Conservation (phyloP, 768 basidiomycete genomes). For the Mycena vulgaris region DNA sequence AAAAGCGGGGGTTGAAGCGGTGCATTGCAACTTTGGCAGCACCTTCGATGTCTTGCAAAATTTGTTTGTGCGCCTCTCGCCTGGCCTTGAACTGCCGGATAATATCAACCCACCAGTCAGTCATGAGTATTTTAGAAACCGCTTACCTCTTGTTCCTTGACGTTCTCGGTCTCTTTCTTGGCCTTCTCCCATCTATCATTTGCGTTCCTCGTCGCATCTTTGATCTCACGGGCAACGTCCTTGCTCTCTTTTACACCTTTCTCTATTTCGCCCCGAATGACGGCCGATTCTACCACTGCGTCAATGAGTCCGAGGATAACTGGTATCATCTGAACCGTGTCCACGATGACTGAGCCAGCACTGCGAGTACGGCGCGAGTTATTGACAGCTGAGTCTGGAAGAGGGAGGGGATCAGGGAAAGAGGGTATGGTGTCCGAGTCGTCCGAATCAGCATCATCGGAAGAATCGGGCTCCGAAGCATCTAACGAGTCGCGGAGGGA, state of each 20-base stretch:
- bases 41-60: conserved; percentile 66
- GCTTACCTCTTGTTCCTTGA: conserved; percentile 48
- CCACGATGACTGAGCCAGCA: conserved; percentile 48
- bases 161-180: conserved; percentile 52
- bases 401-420: conserved; percentile 75
- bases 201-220: conserved; percentile 69
- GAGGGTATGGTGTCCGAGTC: conserved; percentile 42
- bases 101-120: not conserved
- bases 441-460: conserved; percentile 32
- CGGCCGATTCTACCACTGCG: conserved; percentile 59
- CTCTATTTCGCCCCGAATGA: conserved; percentile 74
- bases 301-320: conserved; percentile 74
- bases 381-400: conserved; percentile 59
- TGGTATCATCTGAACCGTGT: conserved; percentile 79
- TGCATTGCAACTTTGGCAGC: conserved; percentile 65
- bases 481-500: conserved; percentile 58
- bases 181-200: conserved; percentile 71
- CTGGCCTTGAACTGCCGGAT: conserved; percentile 58
- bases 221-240: conserved; percentile 65
- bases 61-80: conserved; percentile 65
- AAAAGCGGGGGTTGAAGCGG: conserved; percentile 67
- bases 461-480: conserved; percentile 33
- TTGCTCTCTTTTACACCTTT: conserved; percentile 68
- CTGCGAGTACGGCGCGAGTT: conserved; percentile 65
- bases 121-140: not conserved